phyloP scores from a whole-genome alignment of 257 asterid species.

The Solanum lignicaule region DNA sequence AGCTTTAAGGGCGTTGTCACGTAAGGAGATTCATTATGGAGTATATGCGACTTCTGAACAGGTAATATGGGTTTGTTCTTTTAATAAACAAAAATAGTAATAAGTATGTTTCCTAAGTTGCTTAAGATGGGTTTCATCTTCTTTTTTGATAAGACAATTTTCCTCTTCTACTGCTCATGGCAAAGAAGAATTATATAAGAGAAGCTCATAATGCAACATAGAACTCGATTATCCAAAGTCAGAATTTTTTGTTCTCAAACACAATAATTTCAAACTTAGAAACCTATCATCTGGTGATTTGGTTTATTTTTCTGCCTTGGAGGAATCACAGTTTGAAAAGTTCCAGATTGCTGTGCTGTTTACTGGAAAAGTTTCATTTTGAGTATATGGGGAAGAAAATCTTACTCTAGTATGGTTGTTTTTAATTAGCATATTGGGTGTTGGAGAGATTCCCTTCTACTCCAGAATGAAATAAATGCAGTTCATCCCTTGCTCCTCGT shows the following conservation, averaged over 20 bases:
- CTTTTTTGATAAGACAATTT: background rate
- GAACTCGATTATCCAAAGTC: background rate
- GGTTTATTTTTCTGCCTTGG: background rate
- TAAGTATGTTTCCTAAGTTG: background rate
- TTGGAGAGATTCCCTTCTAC: background rate
- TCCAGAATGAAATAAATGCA: background rate
- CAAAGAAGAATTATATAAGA: background rate
- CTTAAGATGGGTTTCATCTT: background rate
- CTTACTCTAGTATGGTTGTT: background rate
- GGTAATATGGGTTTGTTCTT: constrained; percentile 22
- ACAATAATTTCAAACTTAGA: background rate
- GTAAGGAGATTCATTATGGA: constrained; percentile 75
- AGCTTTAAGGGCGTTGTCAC: constrained; percentile 62
- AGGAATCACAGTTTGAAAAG: background rate
- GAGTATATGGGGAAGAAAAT: background rate
- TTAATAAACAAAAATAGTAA: background rate
- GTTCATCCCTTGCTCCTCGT: background rate
- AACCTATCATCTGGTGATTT: background rate
- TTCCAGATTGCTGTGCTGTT: background rate
- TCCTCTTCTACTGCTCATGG: background rate
- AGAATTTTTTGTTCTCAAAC: background rate
- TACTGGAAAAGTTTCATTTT: background rate
- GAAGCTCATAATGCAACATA: background rate
- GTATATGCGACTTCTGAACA: constrained; percentile 80
- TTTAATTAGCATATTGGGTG: background rate